Conservation (phyloP, 306 rosid species). For the Inga laurina region DNA sequence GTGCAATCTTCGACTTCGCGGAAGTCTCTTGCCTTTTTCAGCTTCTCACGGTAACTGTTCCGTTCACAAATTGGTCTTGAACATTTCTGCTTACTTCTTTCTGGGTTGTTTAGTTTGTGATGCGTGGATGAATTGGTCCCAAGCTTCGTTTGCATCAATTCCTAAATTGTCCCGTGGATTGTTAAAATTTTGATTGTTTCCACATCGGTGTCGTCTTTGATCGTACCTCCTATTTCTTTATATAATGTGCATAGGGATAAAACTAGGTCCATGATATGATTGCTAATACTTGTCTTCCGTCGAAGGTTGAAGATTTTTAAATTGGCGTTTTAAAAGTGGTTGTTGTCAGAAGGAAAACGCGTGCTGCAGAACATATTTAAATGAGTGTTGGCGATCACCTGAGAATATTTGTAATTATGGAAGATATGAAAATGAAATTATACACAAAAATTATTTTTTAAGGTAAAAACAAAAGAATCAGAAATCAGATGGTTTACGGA, state of each 20-base stretch:
- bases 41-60: conserved; percentile 43
- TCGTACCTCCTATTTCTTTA: background rate
- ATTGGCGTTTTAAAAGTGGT: background rate
- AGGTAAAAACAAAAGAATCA: background rate
- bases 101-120: background rate
- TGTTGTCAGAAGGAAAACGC: background rate
- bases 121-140: conserved; percentile 5
- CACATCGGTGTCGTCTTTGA: background rate
- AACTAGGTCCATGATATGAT: background rate
- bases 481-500: background rate
- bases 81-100: background rate
- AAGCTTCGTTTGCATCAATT: background rate
- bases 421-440: background rate
- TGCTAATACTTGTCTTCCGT: background rate
- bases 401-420: background rate
- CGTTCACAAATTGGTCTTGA: background rate
- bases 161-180: background rate
- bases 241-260: background rate
- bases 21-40: conserved; percentile 35
- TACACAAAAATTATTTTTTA: background rate
- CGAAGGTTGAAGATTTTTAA: background rate
- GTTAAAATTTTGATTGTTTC: conserved; percentile 18
- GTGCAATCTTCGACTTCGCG: conserved; percentile 26
- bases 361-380: background rate
- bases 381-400: background rate